Evolutionary conservation across 352 stramenopile genomes (phyloP).

Genomic region (Globisporangium okanoganense): DNA sequence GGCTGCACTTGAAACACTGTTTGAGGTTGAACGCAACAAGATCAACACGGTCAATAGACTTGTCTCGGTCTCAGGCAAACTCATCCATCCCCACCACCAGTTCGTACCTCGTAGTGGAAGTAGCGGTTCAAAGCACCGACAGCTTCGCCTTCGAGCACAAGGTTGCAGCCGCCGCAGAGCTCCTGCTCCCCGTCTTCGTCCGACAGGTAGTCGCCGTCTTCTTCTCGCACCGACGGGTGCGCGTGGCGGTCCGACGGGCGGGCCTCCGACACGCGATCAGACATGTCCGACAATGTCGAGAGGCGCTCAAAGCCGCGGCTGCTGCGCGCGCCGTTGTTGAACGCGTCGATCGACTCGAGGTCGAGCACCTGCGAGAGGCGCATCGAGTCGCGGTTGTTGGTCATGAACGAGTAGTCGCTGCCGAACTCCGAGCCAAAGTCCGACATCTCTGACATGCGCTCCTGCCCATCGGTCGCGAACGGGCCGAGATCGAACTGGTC

Average conservation of each 20-base stretch:
- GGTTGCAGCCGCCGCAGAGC: conserved; percentile 61
- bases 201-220: conserved; percentile 43
- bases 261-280: conserved; percentile 29
- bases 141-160: conserved; percentile 73
- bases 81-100: neutral
- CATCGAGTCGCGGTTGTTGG: conserved; percentile 60
- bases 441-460: conserved; percentile 61
- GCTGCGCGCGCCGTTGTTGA: conserved; percentile 24
- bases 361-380: conserved; percentile 79
- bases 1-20: conserved; percentile 80
- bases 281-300: conserved; percentile 51
- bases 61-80: neutral
- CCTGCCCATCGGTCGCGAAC: conserved; percentile 28
- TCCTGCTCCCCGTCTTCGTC: conserved; percentile 74
- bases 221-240: conserved; percentile 16
- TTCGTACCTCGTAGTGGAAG: conserved; percentile 68
- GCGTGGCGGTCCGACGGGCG: neutral
- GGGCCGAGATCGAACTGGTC: conserved; percentile 75
- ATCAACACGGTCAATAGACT: neutral
- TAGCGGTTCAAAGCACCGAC: conserved; percentile 78
- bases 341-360: conserved; percentile 51
- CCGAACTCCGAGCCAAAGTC: conserved; percentile 55
- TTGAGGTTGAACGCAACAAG: neutral
- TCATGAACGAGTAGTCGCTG: conserved; percentile 60
- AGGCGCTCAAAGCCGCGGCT: conserved; percentile 27